Evolutionary conservation across 2,329 filamentous ascomycete genomes (phyloP).

Genomic region (Aspergillus pseudoviridinutans): DNA sequence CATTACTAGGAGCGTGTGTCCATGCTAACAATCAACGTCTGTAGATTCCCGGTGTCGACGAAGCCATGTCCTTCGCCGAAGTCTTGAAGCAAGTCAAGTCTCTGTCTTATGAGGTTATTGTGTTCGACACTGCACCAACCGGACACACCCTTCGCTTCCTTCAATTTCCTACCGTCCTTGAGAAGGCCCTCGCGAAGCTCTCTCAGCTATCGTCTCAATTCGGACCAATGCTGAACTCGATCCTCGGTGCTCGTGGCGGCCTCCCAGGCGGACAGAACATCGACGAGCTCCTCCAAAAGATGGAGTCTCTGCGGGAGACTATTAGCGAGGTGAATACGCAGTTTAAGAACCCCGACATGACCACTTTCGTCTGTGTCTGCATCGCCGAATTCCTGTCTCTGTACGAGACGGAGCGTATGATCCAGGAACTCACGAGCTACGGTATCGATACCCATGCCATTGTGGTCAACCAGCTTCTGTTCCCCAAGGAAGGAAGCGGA

Average conservation of each 20-base stretch:
- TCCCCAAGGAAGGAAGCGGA: conserved; percentile 76
- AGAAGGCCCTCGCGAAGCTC: conserved; percentile 97
- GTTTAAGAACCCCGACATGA: conserved; percentile 94
- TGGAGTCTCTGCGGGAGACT: conserved; percentile 87
- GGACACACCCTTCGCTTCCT: conserved; percentile 98
- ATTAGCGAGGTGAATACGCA: conserved; percentile 95
- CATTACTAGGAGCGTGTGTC: neutral
- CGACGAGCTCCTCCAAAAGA: conserved; percentile 87
- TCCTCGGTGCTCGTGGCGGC: conserved; percentile 72
- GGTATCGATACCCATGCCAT: conserved; percentile 95
- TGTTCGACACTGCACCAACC: conserved; percentile 97
- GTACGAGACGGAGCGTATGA: conserved; percentile 99
- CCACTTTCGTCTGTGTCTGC: conserved; percentile 96
- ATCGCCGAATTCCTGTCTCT: conserved; percentile 95
- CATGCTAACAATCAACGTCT: neutral
- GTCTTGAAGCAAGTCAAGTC: conserved; percentile 99
- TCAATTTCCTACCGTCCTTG: conserved; percentile 95
- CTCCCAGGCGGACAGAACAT: conserved; percentile 92
- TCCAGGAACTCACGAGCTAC: conserved; percentile 91
- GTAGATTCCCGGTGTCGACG: conserved; percentile 95
- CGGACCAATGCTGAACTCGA: conserved; percentile 89
- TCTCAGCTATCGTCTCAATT: conserved; percentile 92
- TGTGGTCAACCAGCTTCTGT: conserved; percentile 96
- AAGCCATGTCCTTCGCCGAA: conserved; percentile 99
- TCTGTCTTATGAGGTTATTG: conserved; percentile 96